Evolutionary conservation across 306 rosid genomes (phyloP), one percentile per base, ranked within the genome.

Genomic region (Glycine soja): DNA sequence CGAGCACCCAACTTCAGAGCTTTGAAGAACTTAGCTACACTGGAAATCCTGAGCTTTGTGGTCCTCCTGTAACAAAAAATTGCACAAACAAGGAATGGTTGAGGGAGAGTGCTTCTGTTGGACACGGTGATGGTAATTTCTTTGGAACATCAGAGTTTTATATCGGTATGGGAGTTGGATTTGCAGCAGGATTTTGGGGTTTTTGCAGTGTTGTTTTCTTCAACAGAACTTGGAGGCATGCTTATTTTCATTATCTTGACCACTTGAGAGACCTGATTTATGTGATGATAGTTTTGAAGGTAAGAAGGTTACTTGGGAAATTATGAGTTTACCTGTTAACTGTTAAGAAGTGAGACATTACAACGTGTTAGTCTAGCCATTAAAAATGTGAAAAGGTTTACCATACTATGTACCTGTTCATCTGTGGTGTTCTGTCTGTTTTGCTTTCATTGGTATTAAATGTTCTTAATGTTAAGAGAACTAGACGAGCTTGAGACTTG

Each of bases 111-210:
- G n/a, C n/a, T n/a, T n/a, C n/a, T n/a, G n/a, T n/a, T n/a, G n/a
- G n/a, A n/a, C n/a, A n/a, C n/a, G n/a, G n/a, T n/a, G n/a, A n/a
- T n/a, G n/a, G n/a, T n/a, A n/a, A n/a, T n/a, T n/a, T n/a, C n/a
- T n/a, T n/a, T n/a, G n/a, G n/a, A n/a, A n/a, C n/a, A n/a, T n/a
- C n/a, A n/a, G n/a, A n/a, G n/a, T 65, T 80, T n/a, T 58, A 68
- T 5, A 68, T 58, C 0, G 84, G 81, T 3, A 79, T 74, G 87
- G 87, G 77, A 67, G 67, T 84, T 58, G 87, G 87, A 75, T 84
- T 80, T 62, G 81, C 40, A 36, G 40, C 40, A 36, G 40, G 40
- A 36, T 36, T 36, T 36, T 36, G 40, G 40, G 40, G 40, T 36
- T 36, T 36, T 36, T 2, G 40, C 40, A 36, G 40, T 0, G 40